Percentiles rank a stretch among this genome's conserved stretches.
Conservation (phyloP, 2,329 filamentous ascomycete species). For the Alternaria ventricosa region DNA sequence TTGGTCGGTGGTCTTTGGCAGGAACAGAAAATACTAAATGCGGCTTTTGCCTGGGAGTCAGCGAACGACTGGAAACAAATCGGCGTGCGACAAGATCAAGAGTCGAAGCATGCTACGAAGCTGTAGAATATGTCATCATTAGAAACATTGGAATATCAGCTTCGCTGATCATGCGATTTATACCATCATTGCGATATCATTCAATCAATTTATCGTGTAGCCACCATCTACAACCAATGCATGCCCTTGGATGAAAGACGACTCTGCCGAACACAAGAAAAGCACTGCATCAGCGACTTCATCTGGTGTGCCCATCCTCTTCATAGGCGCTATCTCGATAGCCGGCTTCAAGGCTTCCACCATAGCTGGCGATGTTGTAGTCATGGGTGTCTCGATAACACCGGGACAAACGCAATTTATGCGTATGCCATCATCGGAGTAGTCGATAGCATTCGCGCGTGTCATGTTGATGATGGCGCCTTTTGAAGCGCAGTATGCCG, state of each 20-base stretch:
- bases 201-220: conserved; percentile 36
- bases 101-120: conserved; percentile 18
- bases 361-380: conserved; percentile 33
- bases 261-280: conserved; percentile 60
- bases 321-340: conserved; percentile 56
- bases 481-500: conserved; percentile 65
- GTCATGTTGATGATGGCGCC: conserved; percentile 66
- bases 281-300: conserved; percentile 63
- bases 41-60: conserved; percentile 37
- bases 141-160: background rate
- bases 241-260: conserved; percentile 61
- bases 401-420: conserved; percentile 67
- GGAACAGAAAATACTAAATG: conserved; percentile 42
- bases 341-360: conserved; percentile 47
- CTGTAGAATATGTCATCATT: conserved; percentile 6
- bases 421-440: conserved; percentile 57
- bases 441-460: conserved; percentile 63
- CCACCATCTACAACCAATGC: conserved; percentile 57
- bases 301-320: conserved; percentile 56
- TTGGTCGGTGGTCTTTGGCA: conserved; percentile 48
- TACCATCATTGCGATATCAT: background rate
- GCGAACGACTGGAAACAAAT: conserved; percentile 34
- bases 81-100: background rate
- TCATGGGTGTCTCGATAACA: conserved; percentile 54
- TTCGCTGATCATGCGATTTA: background rate